Evolutionary conservation across 768 basidiomycete genomes (phyloP).

Genomic region (Russula compacta): DNA sequence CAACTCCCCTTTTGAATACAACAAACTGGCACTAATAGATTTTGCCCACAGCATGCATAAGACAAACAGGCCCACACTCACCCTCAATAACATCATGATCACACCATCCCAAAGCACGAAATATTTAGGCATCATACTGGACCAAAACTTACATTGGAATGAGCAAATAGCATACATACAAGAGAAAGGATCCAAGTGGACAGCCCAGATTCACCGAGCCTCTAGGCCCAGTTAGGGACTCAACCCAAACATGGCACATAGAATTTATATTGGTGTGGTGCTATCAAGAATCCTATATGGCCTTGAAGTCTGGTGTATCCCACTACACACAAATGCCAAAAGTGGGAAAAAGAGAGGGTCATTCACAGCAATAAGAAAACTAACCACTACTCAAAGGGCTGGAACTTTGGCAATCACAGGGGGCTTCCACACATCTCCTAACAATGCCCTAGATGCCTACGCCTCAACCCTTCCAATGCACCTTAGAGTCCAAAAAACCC

Average conservation of each 20-base stretch:
- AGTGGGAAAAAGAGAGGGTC: background rate
- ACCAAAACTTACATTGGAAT: background rate
- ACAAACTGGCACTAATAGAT: too few relatives aligned
- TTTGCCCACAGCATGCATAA: too few relatives aligned
- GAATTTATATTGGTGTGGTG: background rate
- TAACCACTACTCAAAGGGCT: constrained; percentile 17
- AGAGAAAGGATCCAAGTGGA: background rate
- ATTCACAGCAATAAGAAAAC: background rate
- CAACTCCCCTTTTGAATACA: too few relatives aligned
- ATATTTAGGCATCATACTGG: background rate
- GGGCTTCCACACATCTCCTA: constrained; percentile 11
- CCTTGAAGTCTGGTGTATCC: constrained; percentile 18
- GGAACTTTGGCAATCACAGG: constrained; percentile 20
- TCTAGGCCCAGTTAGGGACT: background rate
- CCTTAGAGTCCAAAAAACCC: background rate
- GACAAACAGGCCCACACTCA: background rate
- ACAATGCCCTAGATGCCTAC: constrained; percentile 13
- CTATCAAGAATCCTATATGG: background rate
- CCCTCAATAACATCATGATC: background rate
- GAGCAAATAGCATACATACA: background rate
- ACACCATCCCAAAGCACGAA: background rate
- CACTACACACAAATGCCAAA: too few relatives aligned
- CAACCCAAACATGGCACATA: background rate
- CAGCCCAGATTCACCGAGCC: background rate
- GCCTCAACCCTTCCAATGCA: constrained; percentile 11